phyloP scores from a whole-genome alignment of 306 rosid genomes.

The Casuarina equisetifolia region DNA sequence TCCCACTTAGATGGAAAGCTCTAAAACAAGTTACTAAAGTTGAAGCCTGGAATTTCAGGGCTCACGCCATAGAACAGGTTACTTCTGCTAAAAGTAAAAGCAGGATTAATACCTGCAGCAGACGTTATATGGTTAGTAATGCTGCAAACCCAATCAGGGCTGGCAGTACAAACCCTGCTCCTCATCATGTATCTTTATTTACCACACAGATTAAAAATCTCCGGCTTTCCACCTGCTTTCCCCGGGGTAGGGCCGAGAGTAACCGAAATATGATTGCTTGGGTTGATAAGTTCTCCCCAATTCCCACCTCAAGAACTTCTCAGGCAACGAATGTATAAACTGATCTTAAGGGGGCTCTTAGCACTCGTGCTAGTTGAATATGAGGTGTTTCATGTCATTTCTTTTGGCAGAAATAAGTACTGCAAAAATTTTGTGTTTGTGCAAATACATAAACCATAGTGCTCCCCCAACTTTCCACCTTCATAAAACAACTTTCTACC shows the following conservation, averaged over 20 bases:
- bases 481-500: constrained; percentile 19
- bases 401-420: background rate
- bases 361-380: background rate
- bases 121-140: background rate
- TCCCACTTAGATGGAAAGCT: background rate
- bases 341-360: background rate
- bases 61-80: background rate
- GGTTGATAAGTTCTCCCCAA: background rate
- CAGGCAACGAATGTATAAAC: background rate
- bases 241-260: background rate
- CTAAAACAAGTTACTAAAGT: background rate
- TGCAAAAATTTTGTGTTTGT: background rate
- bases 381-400: background rate
- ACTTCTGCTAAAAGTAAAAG: background rate
- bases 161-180: background rate
- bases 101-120: background rate
- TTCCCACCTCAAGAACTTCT: background rate
- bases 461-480: constrained; percentile 17
- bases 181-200: background rate
- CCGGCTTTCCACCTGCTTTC: background rate
- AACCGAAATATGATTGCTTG: background rate
- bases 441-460: background rate
- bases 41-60: background rate
- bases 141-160: background rate
- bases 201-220: background rate